Evolutionary conservation across 805 yeast genomes (phyloP), one percentile per base, ranked within the genome.

Genomic region (Candida palmyrensis): DNA sequence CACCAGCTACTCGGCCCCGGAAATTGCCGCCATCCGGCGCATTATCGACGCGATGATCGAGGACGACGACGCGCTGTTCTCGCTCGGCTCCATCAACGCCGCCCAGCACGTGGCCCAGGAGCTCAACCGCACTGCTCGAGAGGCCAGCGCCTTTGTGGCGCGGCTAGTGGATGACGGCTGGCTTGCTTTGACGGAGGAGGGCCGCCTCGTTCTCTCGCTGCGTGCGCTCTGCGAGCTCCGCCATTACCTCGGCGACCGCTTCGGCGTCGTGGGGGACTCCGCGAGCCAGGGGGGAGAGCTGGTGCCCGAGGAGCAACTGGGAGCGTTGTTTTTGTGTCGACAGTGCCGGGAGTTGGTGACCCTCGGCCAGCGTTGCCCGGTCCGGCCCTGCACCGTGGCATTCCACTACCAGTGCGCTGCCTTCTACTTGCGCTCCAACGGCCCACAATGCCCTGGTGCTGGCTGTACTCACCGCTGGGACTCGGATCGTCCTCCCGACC

Each of bases 311-410:
- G 47, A 17, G 19, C 33, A 5, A 40, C 37, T 32, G n/a, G 78
- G 75, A 2, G 56, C 63, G 13, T 45, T 75, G 2, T 49, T 62
- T 9, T 13, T 48, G 16, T 79, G 87, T 44, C 33, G 41, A 18
- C 77, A 72, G 11, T 79, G 86, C 50, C 52, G 57, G 18, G 73
- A 67, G 19, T 53, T 78, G 5, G 71, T 74, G 3, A 78, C 82
- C 0, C 38, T 67, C 22, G 87, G 87, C 1, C 42, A 55, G 4
- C 57, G 58, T 22, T 69, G 77, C 42, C 39, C 47, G 0, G 52
- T 55, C 19, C 42, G 32, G 7, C 42, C 44, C 1, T 70, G 75
- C 37, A 43, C 47, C 18, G 45, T 57, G 2, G 47, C 71, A 18
- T 73, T 74, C 44, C 86, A 79, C 49, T 48, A 48, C 28, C 54